phyloP scores from a whole-genome alignment of 163 green algal species.

The Trebouxiophyceae sp. region DNA sequence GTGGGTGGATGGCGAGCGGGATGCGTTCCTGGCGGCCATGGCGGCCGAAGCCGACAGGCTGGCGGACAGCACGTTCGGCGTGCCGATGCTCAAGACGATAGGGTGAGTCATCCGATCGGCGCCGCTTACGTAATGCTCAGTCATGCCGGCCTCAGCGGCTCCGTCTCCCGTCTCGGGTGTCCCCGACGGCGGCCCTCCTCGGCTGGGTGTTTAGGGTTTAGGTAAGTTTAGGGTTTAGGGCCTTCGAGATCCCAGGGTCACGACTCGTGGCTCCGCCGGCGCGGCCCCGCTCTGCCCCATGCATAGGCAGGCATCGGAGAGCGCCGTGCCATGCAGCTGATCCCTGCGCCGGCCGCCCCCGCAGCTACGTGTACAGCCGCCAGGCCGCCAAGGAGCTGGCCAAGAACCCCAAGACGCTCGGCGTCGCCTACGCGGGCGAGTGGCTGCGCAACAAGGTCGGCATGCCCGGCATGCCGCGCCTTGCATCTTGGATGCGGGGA shows the following conservation, averaged over 20 bases:
- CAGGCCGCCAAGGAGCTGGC: slow-evolving; percentile 11
- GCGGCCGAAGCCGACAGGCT: slow-evolving; percentile 21
- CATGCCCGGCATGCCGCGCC: too few relatives aligned
- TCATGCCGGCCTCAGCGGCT: too few relatives aligned
- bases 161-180: too few relatives aligned
- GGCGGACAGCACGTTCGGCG: slow-evolving; percentile 27
- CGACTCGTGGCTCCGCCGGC: too few relatives aligned
- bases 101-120: too few relatives aligned
- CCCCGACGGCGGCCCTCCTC: too few relatives aligned
- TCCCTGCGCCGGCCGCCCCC: background rate
- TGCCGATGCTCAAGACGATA: slow-evolving; percentile 39
- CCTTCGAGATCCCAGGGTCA: too few relatives aligned
- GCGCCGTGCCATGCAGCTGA: background rate
- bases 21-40: slow-evolving; percentile 5
- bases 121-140: too few relatives aligned
- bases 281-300: background rate
- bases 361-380: slow-evolving; percentile 38
- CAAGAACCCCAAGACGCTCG: slow-evolving; percentile 22
- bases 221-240: too few relatives aligned
- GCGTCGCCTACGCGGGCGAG: slow-evolving; percentile 26
- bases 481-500: too few relatives aligned
- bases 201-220: too few relatives aligned
- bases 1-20: slow-evolving; percentile 8
- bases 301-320: background rate
- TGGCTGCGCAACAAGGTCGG: slow-evolving; percentile 21